These are phyloP conservation scores for Thermomucor indicae-seudaticae DNA, from an alignment of 371 early-diverging fungal species.

Conservation along the genomic window DNA sequence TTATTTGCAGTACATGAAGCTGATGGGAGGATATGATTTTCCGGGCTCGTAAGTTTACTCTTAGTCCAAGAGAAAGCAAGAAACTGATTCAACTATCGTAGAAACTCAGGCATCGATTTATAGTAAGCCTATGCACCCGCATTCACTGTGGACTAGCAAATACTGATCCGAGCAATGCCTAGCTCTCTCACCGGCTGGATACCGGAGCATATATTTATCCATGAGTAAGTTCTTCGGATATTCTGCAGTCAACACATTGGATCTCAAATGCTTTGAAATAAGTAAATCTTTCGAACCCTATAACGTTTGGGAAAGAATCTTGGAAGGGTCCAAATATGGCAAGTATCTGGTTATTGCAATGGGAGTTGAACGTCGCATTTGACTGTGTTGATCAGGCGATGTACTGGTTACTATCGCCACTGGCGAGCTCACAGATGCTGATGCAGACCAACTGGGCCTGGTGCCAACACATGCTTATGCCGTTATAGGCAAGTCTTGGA, in stretches of 20 bases:
- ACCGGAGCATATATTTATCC: constrained; percentile 85
- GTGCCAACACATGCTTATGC: constrained; percentile 91
- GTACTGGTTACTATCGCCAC: constrained; percentile 65
- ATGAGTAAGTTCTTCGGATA: constrained; percentile 45
- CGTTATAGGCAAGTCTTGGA: constrained; percentile 67
- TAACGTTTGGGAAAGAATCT: constrained; percentile 73
- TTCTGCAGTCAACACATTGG: not conserved
- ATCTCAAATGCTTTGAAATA: not conserved
- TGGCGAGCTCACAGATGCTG: constrained; percentile 65
- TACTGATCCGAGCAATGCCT: too few species aligned
- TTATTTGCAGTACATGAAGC: constrained; percentile 71
- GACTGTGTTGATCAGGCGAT: constrained; percentile 34
- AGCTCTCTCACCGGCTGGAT: constrained; percentile 89
- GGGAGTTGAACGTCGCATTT: not conserved
- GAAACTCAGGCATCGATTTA: constrained; percentile 87
- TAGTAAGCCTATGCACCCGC: constrained; percentile 56
- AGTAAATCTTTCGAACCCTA: constrained; percentile 57
- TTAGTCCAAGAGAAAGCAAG: not conserved
- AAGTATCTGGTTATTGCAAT: constrained; percentile 7
- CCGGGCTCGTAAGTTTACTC: constrained; percentile 77
- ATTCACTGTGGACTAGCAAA: not conserved
- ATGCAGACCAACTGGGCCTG: constrained; percentile 68
- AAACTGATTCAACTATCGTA: constrained; percentile 12
- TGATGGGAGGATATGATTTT: constrained; percentile 93
- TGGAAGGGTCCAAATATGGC: constrained; percentile 68